Evolutionary conservation across 2,329 filamentous ascomycete species (phyloP), one percentile per base, ranked within the genome.

Genomic region (Ophiognomonia clavigignenti-juglandacearum): DNA sequence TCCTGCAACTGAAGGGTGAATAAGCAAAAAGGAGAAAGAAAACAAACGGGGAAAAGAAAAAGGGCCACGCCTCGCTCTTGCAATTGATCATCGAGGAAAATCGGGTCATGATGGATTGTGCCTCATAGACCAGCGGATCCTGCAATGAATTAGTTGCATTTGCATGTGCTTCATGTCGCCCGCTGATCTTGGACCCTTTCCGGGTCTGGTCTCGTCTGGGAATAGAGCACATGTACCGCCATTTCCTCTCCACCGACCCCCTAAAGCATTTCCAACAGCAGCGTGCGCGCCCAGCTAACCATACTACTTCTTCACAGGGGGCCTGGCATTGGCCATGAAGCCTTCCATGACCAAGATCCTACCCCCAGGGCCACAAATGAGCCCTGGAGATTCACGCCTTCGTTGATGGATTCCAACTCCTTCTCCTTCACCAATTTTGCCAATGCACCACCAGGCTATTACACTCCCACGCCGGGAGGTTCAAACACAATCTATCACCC

Each of bases 331-430:
- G 57, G 54, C 50, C 69, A 69, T 57, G 68, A 71, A 48, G 66
- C 64, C 31, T 81, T 79, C 57, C 68, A 71, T 63, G 86, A 93
- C 66, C 80, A 86, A 59, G 89, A 96, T 60, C 85, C 87, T 18
- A 95, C 88, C 4, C 88, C 89, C 5, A 81, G 86, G 62, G 86
- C 83, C 16, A 79, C 85, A 35, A 83, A 86, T 59, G 90, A 96
- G 57, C 82, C 79, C 57, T 93, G 91, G 83, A 80, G 86, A 55
- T 90, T 96, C 60, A 95, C 91, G 3, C 89, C 91, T 4, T 93
- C 90, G 19, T 73, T 95, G 48, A 78, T 97, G 61, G 92, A 97
- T 61, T 83, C 89, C 16, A 89, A 85, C 64, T 86, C 88, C 24
- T 88, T 88, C 63, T 80, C 82, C 20, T 96, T 96, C 66, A 77